Conservation (phyloP, 139 green algal genomes). For the Cymbomonas tetramitiformis region DNA sequence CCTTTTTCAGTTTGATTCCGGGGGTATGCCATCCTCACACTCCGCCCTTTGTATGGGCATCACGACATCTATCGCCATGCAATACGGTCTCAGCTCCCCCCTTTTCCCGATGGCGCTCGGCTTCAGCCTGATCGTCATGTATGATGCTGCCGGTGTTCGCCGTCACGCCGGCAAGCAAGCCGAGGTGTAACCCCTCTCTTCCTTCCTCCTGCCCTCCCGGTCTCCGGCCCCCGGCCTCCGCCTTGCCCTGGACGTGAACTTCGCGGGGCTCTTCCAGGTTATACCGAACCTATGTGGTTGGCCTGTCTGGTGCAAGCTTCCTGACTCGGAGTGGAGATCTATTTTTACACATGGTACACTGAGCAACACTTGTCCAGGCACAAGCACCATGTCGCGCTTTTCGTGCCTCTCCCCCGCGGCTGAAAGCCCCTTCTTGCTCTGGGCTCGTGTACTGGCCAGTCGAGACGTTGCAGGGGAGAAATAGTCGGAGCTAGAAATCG, state of each 20-base stretch:
- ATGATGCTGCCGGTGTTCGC: slow-evolving; percentile 88
- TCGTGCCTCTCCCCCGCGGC: too few species aligned
- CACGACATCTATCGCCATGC: slow-evolving; percentile 70
- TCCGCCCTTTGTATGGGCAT: slow-evolving; percentile 71
- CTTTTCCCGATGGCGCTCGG: slow-evolving; percentile 72
- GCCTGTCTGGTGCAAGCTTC: too few species aligned
- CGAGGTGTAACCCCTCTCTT: slow-evolving; percentile 46
- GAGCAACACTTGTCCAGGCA: too few species aligned
- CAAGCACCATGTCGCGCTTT: too few species aligned
- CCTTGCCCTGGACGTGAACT: background rate
- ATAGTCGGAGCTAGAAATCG: too few species aligned
- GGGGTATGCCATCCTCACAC: slow-evolving; percentile 95
- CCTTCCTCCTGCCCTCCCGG: too few species aligned
- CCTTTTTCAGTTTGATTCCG: slow-evolving; percentile 70
- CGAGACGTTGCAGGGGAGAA: too few species aligned
- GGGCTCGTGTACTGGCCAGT: too few species aligned
- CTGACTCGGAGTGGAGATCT: too few species aligned
- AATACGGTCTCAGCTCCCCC: slow-evolving; percentile 59
- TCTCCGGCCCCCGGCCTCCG: slow-evolving; percentile 3
- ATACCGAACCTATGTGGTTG: too few species aligned
- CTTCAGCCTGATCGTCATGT: slow-evolving; percentile 95
- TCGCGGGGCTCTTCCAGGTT: slow-evolving; percentile 3
- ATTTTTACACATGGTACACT: too few species aligned
- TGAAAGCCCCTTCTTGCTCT: too few species aligned
- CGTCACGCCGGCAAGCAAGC: slow-evolving; percentile 83